These are phyloP conservation scores for Chimonanthus salicifolius DNA, from an alignment of 164 flowering plant genomes.

Conservation along the genomic window DNA sequence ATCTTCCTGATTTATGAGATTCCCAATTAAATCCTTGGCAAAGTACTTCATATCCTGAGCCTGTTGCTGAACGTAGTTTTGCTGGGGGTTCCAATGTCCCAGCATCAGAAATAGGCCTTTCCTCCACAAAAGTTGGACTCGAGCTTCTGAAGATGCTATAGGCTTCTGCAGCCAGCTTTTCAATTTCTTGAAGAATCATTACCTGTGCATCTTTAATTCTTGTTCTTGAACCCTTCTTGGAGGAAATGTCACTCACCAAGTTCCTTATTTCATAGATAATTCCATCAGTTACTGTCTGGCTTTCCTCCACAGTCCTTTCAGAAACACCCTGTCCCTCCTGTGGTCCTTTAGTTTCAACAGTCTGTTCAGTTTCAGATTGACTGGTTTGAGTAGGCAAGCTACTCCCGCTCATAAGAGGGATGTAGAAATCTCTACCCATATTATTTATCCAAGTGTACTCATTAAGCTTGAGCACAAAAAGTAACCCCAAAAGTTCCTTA, in stretches of 20 bases:
- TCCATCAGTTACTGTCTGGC: conserved; percentile 44
- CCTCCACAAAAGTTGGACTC: conserved; percentile 37
- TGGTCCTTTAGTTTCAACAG: background rate
- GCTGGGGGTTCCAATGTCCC: conserved; percentile 34
- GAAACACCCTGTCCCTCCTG: conserved; percentile 5
- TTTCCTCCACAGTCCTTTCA: conserved; percentile 22
- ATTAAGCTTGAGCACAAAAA: conserved; percentile 79
- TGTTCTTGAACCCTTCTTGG: conserved; percentile 47
- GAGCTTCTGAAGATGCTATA: conserved; percentile 84
- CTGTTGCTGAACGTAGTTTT: conserved; percentile 67
- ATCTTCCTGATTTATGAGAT: conserved; percentile 88
- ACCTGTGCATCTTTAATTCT: conserved; percentile 61
- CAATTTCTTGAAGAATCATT: conserved; percentile 86
- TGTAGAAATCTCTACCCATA: conserved; percentile 66
- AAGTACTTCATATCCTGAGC: conserved; percentile 85
- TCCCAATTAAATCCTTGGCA: conserved; percentile 99
- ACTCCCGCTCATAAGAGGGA: conserved; percentile 51
- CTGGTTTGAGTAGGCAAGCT: conserved; percentile 13
- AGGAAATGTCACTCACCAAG: conserved; percentile 70
- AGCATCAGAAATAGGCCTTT: conserved; percentile 32
- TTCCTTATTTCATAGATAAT: conserved; percentile 73
- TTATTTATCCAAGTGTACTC: conserved; percentile 68
- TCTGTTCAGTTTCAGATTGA: conserved; percentile 16
- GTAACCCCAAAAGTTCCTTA: conserved; percentile 48
- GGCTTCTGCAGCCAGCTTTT: conserved; percentile 98